Base-by-base conservation (phyloP, 768 basidiomycete genomes). In the Amanita polypyramis region DNA sequence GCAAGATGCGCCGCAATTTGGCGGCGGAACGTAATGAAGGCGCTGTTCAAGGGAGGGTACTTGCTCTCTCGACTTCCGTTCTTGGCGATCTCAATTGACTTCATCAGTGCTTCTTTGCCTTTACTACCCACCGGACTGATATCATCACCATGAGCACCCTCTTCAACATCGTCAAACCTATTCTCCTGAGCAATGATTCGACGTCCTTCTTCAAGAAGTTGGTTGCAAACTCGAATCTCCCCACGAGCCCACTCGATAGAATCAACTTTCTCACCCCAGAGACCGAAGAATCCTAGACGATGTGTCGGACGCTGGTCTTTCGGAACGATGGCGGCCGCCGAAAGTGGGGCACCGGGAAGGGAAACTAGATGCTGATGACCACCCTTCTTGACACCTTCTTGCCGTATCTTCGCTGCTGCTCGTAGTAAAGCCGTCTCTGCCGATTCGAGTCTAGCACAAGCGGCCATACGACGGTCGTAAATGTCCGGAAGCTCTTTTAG, bases 1-100 rank as follows among this genome's bases (percentile, higher is more conserved):
- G 87, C 91, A 62, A 97, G 69, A 64, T 98, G 93, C 14, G 94
- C 93, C 2, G 88, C 85, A 52, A 96, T 87, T 69, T 97, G 95
- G 55, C 79, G 74, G 62, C 92, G 80, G 74, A 97, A 98, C 17
- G 86, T 82, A 51, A 98, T 73, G 62, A 98, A 98, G 6, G 85
- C 85, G 27, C 81, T 84, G 56, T 70, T 82, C 54, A 82, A 51
- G 3, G 73, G 73, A 2, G 80, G 81, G 49, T 84, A 85, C 43
- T 63, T 63, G 12, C 50, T 67, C 55, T 23, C 60, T 51, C 67
- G 61, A 45, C 44, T 43, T 42, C 2, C 50, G 36, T 27, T 35
- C 57, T 27, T 52, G 51, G 19, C 35, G 39, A 42, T 45, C 44
- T 15, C 38, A 39, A 39, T 47, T 49, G 12, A 50, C 43, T 45